phyloP scores from a whole-genome alignment of 202 grass and related monocot genomes.

The Hordeum pubiflorum region DNA sequence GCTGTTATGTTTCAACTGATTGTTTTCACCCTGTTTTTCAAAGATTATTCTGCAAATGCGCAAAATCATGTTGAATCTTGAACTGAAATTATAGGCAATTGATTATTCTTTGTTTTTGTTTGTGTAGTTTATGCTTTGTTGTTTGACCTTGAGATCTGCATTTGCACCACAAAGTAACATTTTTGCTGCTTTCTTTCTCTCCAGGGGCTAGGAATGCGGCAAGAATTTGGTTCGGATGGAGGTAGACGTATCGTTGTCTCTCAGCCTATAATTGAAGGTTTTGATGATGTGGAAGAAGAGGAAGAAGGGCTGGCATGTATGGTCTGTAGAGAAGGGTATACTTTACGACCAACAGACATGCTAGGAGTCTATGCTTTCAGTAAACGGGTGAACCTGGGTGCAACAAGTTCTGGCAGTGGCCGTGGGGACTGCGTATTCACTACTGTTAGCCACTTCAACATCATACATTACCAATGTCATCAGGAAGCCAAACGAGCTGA shows the following conservation, averaged over 20 bases:
- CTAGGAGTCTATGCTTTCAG: slow-evolving; percentile 90
- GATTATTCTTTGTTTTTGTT: background rate
- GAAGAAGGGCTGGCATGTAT: slow-evolving; percentile 88
- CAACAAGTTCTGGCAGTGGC: slow-evolving; percentile 53
- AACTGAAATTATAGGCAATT: background rate
- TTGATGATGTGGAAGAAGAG: slow-evolving; percentile 95
- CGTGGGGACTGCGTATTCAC: slow-evolving; percentile 95
- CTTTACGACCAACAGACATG: slow-evolving; percentile 82
- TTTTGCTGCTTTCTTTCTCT: slow-evolving; percentile 13
- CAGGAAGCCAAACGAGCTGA: slow-evolving; percentile 95
- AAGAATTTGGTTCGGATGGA: slow-evolving; percentile 82
- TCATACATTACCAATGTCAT: slow-evolving; percentile 96
- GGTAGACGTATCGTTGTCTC: slow-evolving; percentile 87
- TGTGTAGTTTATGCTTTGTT: background rate
- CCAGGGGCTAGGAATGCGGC: slow-evolving; percentile 80
- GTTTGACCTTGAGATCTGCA: background rate
- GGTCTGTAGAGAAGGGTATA: slow-evolving; percentile 97
- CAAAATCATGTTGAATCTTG: background rate
- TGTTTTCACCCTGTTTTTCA: background rate
- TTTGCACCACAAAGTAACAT: background rate
- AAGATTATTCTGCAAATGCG: slow-evolving; percentile 13
- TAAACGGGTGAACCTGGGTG: slow-evolving; percentile 83
- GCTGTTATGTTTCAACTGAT: slow-evolving; percentile 14
- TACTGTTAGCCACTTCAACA: slow-evolving; percentile 92
- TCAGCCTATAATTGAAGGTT: slow-evolving; percentile 83